Evolutionary conservation across 1,284 basidiomycete genomes (phyloP).

Genomic region (Sporisorium sorghi): DNA sequence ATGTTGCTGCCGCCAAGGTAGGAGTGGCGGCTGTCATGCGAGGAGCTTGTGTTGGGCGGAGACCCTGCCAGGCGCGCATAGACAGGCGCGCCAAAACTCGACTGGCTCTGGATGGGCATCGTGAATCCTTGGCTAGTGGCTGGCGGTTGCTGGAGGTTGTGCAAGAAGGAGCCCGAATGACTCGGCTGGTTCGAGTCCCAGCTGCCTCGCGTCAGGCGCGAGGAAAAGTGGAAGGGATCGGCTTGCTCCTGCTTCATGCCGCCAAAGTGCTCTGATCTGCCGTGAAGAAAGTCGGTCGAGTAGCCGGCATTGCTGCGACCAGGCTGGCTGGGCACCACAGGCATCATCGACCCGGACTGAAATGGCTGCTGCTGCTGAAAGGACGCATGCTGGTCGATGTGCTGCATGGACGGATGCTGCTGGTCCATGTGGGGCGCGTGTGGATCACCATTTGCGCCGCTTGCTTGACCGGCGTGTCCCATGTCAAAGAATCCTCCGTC

Average conservation of each 20-base stretch:
- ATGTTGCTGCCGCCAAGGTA: conserved; percentile 11
- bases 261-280: conserved; percentile 10
- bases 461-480: conserved; percentile 13
- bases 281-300: conserved; percentile 11
- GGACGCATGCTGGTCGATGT: conserved; percentile 16
- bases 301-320: conserved; percentile 18
- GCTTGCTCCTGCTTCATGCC: conserved; percentile 30
- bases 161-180: conserved; percentile 17
- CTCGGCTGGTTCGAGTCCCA: conserved; percentile 50
- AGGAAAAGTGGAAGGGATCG: conserved; percentile 44
- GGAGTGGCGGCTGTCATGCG: conserved; percentile 44
- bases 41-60: conserved; percentile 46
- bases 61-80: conserved; percentile 29
- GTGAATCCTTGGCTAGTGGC: conserved; percentile 48
- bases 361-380: conserved; percentile 22
- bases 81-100: conserved; percentile 18
- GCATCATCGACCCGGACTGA: conserved; percentile 19
- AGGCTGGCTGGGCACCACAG: conserved; percentile 40
- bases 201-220: conserved; percentile 32
- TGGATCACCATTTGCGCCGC: conserved; percentile 2
- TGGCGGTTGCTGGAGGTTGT: conserved; percentile 36
- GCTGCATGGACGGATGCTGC: conserved; percentile 11
- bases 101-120: conserved; percentile 34
- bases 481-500: conserved; percentile 19
- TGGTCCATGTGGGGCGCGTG: conserved; percentile 14